These are phyloP conservation scores for Platanthera guangdongensis DNA, from an alignment of 106 monocot genomes.

Conservation along the genomic window DNA sequence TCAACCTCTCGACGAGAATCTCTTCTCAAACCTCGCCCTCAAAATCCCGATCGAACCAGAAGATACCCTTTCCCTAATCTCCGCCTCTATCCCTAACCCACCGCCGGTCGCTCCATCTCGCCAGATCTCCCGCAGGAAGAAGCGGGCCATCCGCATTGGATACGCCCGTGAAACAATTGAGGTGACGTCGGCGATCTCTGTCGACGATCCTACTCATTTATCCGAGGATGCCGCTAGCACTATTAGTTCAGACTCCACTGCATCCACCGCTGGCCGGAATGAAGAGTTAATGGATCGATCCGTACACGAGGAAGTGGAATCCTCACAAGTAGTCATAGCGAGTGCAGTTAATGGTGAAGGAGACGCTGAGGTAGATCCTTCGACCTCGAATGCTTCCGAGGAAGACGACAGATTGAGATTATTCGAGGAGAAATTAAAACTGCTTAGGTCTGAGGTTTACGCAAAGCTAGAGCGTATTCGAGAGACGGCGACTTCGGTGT, in stretches of 20 bases:
- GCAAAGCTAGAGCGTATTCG: constrained; percentile 28
- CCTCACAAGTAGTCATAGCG: constrained; percentile 1
- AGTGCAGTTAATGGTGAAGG: not conserved
- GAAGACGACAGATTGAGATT: constrained; percentile 15
- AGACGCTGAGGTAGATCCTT: too few species aligned
- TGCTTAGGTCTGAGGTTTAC: constrained; percentile 43
- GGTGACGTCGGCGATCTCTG: not conserved
- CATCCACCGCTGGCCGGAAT: not conserved
- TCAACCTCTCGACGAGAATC: constrained; percentile 65
- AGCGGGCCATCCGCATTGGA: constrained; percentile 72
- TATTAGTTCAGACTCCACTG: not conserved
- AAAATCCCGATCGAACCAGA: constrained; percentile 10
- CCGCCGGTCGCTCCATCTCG: constrained; percentile 14
- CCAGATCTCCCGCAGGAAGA: constrained; percentile 85
- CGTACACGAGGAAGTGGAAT: constrained; percentile 3
- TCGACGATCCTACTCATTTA: not conserved
- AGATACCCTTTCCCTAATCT: not conserved
- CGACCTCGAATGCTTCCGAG: not conserved
- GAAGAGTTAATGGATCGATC: not conserved
- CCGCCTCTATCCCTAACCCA: not conserved
- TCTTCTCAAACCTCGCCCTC: constrained; percentile 92
- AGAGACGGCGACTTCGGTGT: constrained; percentile 29
- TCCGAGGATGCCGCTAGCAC: not conserved
- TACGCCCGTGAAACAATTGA: constrained; percentile 51
- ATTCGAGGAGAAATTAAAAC: constrained; percentile 38